Percentiles rank a stretch among this genome's conserved stretches.
These are phyloP conservation scores for Spencermartinsiella europaea DNA, from an alignment of 805 yeast species.

Conservation along the genomic window DNA sequence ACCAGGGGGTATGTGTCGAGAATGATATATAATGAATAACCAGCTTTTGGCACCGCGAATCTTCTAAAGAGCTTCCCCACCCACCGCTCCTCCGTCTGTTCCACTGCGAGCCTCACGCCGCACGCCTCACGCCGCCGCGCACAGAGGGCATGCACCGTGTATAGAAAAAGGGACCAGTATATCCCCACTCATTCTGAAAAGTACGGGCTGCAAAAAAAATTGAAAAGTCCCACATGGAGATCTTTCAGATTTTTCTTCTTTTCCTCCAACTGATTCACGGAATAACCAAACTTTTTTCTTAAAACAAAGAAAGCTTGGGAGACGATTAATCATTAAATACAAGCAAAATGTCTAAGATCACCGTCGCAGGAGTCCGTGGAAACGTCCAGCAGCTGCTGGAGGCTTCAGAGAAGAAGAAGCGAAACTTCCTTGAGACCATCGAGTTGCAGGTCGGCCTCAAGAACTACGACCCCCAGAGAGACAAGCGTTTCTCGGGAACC, in stretches of 20 bases:
- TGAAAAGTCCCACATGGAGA: neutral
- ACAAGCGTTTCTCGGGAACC: conserved; percentile 99
- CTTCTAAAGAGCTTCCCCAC: too few species aligned
- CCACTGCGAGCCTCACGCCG: too few species aligned
- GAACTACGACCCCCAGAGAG: conserved; percentile 99
- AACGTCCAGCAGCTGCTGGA: conserved; percentile 89
- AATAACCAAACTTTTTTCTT: conserved; percentile 18
- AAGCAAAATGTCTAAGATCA: conserved; percentile 55
- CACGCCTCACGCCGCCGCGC: too few species aligned
- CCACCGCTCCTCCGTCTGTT: too few species aligned
- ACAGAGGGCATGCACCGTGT: too few species aligned
- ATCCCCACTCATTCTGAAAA: neutral
- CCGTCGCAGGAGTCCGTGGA: conserved; percentile 91
- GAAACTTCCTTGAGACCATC: conserved; percentile 99
- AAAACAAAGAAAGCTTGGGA: conserved; percentile 16
- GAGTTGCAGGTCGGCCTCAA: conserved; percentile 99
- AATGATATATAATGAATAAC: too few species aligned
- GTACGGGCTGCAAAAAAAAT: neutral
- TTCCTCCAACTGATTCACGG: conserved; percentile 11
- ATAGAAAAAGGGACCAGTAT: too few species aligned
- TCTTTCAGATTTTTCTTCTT: neutral
- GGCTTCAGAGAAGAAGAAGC: conserved; percentile 95
- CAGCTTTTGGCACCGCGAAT: too few species aligned
- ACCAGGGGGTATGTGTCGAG: too few species aligned
- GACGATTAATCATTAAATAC: too few species aligned